Base-by-base conservation (phyloP, 2,329 filamentous ascomycete genomes). In the Verticillium isaacii region DNA sequence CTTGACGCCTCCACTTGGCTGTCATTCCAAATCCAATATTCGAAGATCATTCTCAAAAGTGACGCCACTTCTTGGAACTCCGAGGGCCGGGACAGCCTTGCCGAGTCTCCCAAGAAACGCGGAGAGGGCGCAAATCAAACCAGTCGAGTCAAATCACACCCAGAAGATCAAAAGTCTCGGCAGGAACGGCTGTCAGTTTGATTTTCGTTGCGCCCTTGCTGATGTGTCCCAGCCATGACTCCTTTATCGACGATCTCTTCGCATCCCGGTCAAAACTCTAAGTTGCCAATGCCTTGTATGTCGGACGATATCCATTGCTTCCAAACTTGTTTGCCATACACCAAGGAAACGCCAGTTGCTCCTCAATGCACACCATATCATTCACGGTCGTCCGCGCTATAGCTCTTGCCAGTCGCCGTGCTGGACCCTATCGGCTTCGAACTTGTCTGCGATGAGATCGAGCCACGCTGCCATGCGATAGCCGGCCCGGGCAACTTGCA, bases 391-490 rank as follows among this genome's bases (percentile, higher is more conserved):
- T 32, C 54, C 54, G 19, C 19, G 25, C 36, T 29, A 58, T 17
- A 58, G 34, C 34, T 41, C 56, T 41, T 41, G 29, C 19, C 34
- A 23, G n/a, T 52, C 57, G 19, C 45, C 62, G 52, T 29, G 34
- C 17, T 50, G 52, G 45, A 25, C 41, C 25, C 45, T 45, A n/a
- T 45, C 57, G 62, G 54, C 60, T 32, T 67, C 66, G 56, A 68
- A 67, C 41, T 73, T 69, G 54, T 78, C 74, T 9, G 78, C 85
- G 68, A 90, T 86, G 67, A 81, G 75, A 69, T 90, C 87, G 64
- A 91, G 74, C 86, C 86, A 91, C 23, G 82, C 82, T 2, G 85
- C 89, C 71, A 92, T 79, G 57, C 89, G 82, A 71, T 86, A 89
- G 12, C 89, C 89, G 4, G 86, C 89, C 65, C 84, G 85, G 8